Evolutionary conservation across 139 green algal species (phyloP), one percentile per base, ranked within the genome.

Genomic region (Volvox africanus): DNA sequence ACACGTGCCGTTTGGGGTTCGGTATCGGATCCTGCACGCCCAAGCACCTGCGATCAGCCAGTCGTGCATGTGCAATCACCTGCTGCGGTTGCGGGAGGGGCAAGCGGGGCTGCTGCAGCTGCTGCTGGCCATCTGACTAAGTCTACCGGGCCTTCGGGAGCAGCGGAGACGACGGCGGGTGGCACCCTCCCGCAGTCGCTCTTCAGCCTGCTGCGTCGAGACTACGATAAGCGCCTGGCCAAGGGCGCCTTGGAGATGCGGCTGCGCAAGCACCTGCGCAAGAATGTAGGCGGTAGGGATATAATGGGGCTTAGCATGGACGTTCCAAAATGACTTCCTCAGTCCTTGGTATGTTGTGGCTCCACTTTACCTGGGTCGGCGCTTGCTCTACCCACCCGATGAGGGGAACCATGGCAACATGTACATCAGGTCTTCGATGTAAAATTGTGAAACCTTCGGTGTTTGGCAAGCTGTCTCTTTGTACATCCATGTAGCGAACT

Each of bases 251-350:
- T 91, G 76, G 87, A 91, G 76, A 44, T 2, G 13, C 61, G 62
- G 76, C 87, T 91, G 61, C 87, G 87, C 19, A 69, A 91, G 75
- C 75, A 91, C 61, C 76, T 85, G 33, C n/a, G 24, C 1, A 80
- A 80, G 11, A 32, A 61, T 44, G 86, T 90, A 50, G 30, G 79
- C 36, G 17, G 67, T 26, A 26, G 67, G 67, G 67, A 55, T 55
- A 5, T 55, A 9, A 69, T 69, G 62, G 17, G 62, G 62, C 62
- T 69, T 69, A 26, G 17, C 62, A 19, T 19, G 17, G 62, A 69
- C 62, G 62, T 26, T 19, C 62, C 62, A 69, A 17, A 69, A 26
- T 69, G 17, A 17, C 17, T 26, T 19, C 62, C 62, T 26, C 17
- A 69, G 17, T 19, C 62, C 17, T 19, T 19, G 17, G 62, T 19